Base-by-base conservation (phyloP, 257 asterid genomes). In the Eustoma russellianum region DNA sequence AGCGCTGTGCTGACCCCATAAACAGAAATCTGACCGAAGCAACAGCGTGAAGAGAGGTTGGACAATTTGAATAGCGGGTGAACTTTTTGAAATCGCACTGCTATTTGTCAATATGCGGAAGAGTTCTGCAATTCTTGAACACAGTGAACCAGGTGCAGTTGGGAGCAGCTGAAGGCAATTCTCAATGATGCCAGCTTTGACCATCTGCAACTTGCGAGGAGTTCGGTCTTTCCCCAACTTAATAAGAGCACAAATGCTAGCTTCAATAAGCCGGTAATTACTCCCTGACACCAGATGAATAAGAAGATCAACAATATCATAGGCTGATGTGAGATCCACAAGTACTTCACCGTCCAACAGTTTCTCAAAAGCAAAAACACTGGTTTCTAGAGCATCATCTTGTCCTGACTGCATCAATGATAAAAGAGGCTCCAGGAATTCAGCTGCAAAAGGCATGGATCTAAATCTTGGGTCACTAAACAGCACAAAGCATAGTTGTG, bases 1-100 rank as follows among this genome's bases (percentile, higher is more conserved):
- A 60, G 93, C 87, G 73, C 97, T 85, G 62, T 89, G 95, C 55
- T 89, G 97, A 57, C 97, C 97, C 87, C 82, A 73, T 55, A 79
- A 64, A 52, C 86, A 83, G 44, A 85, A 66, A 77, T 89, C 97
- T 50, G 77, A 65, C 65, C 82, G 72, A 44, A 75, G 82, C 66
- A 85, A 77, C 48, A 89, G 75, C 74, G 50, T 49, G 73, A 89
- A 83, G 49, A 89, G 82, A 58, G 97, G 97, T 59, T 89, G 94
- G 13, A 89, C 80, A 62, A 85, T 73, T 66, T 71, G 81, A 18
- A 75, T 82, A 33, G 85, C 94, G 55, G 66, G 58, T 24, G 89
- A 47, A 70, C 81, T 79, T 78, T 71, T 89, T 3, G 97, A 78
- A 60, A 89, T 79, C 49, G 64, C 87, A 54, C 92, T 83, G 59